Evolutionary conservation across 2,329 filamentous ascomycete species (phyloP), one percentile per base, ranked within the genome.

Genomic region (Cladophialophora bantiana): DNA sequence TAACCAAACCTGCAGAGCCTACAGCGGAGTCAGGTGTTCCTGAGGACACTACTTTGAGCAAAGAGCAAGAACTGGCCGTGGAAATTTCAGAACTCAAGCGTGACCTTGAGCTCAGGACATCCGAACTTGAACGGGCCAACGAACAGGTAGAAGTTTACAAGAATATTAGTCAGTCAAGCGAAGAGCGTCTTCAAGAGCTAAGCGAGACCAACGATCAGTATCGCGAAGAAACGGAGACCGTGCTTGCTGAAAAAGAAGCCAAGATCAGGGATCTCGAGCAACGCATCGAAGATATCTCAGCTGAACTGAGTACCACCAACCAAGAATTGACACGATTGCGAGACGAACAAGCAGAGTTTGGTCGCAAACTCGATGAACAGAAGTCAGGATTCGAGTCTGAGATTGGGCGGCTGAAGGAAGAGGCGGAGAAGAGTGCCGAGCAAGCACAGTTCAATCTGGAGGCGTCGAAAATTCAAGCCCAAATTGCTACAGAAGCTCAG

Each of bases 401-500:
- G 74, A 88, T 97, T 61, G 83, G 86, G 26, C 88, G 92, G 38
- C 82, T 98, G 34, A 95, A 92, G 77, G 93, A 96, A 56, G 91
- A 96, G 72, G 90, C 90, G 65, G 91, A 93, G 71, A 88, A 91
- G 61, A 90, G 94, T 76, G 85, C 88, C 67, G 90, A 93, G 68
- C 90, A 93, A 58, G 89, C 92, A 36, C 89, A 92, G 71, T 93
- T 91, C 75, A 91, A 97, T 75, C 92, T 96, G 76, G 91, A 96
- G 73, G 94, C 98, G 74, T 87, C 98, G 50, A 94, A 95, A 68
- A 90, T 92, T 0, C 95, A 99, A 78, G 94, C 94, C 34, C 91
- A 96, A 53, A 98, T 99, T 74, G 93, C 95, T 2, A 89, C 93
- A 61, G 91, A 93, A 77, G 93, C 95, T 3, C 95, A 99, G 77